phyloP scores from a whole-genome alignment of 2,329 filamentous ascomycete genomes.

The Pseudomassariella vexata region DNA sequence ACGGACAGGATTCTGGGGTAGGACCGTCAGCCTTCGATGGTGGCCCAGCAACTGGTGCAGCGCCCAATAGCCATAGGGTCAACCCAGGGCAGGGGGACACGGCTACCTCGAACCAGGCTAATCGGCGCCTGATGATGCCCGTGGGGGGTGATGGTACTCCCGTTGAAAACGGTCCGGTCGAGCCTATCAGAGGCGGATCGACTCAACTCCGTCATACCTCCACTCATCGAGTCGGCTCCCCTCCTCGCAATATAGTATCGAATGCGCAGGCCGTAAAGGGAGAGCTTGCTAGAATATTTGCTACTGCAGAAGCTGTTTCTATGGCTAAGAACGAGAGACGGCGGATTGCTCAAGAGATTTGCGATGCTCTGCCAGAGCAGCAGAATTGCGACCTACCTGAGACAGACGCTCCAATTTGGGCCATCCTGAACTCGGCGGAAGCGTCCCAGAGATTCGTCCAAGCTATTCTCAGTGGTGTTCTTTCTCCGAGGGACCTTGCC shows the following conservation, averaged over 20 bases:
- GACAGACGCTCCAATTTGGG: conserved; percentile 9
- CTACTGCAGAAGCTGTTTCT: conserved; percentile 1
- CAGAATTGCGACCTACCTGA: conserved; percentile 4
- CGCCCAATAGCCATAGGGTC: too few species aligned
- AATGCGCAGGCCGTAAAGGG: conserved; percentile 11
- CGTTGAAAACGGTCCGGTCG: neutral
- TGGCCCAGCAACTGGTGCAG: too few species aligned
- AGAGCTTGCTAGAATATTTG: conserved; percentile 14
- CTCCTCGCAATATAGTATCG: conserved; percentile 8
- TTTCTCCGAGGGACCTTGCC: conserved; percentile 12
- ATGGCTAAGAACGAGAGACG: conserved; percentile 6
- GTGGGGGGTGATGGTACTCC: too few species aligned
- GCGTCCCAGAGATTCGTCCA: conserved; percentile 16
- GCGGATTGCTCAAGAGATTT: conserved; percentile 8
- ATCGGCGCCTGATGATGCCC: too few species aligned
- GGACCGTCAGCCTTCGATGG: too few species aligned
- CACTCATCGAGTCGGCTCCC: neutral
- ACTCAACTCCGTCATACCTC: conserved; percentile 1
- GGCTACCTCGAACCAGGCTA: too few species aligned
- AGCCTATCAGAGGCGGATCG: neutral
- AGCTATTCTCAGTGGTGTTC: conserved; percentile 11
- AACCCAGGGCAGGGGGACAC: too few species aligned
- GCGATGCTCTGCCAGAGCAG: conserved; percentile 10
- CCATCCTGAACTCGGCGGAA: conserved; percentile 13
- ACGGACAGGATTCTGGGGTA: too few species aligned